Percentiles rank a stretch among this genome's conserved stretches.
Evolutionary conservation across 108 stramenopile genomes (phyloP).

Genomic region (Aurantiochytrium sp.): DNA sequence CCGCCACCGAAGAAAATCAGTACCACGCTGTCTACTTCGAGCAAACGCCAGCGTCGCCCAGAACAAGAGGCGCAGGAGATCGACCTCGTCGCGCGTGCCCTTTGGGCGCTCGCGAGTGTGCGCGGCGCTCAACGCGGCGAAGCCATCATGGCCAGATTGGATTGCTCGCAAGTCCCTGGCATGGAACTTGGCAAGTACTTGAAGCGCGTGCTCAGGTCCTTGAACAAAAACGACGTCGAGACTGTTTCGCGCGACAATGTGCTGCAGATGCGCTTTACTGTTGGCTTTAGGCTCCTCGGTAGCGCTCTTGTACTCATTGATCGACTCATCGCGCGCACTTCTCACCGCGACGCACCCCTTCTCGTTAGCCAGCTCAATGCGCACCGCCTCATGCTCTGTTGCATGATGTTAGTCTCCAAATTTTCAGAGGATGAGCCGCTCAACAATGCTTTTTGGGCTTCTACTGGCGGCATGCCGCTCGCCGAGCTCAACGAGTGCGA

Average conservation of each 20-base stretch:
- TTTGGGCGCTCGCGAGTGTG: neutral
- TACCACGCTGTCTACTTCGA: no score
- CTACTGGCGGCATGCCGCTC: neutral
- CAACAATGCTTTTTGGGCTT: constrained; percentile 10
- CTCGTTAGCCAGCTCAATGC: neutral
- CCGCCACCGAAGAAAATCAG: no score
- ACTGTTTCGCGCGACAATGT: neutral
- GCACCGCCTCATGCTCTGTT: neutral
- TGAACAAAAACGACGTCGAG: neutral
- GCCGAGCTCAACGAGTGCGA: constrained; percentile 5
- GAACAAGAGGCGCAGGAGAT: neutral
- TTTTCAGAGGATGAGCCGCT: constrained; percentile 4
- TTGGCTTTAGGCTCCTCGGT: neutral
- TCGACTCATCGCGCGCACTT: neutral
- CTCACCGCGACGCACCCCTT: neutral
- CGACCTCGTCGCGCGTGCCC: neutral
- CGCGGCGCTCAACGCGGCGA: neutral
- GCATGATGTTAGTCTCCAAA: neutral
- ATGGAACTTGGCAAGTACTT: neutral
- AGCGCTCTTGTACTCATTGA: neutral
- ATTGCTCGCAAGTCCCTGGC: neutral
- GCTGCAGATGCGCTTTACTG: neutral
- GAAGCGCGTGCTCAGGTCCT: neutral
- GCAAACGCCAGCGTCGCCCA: no score
- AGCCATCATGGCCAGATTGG: neutral